phyloP scores from a whole-genome alignment of 1,284 basidiomycete genomes.

The Prillingera fragicola region DNA sequence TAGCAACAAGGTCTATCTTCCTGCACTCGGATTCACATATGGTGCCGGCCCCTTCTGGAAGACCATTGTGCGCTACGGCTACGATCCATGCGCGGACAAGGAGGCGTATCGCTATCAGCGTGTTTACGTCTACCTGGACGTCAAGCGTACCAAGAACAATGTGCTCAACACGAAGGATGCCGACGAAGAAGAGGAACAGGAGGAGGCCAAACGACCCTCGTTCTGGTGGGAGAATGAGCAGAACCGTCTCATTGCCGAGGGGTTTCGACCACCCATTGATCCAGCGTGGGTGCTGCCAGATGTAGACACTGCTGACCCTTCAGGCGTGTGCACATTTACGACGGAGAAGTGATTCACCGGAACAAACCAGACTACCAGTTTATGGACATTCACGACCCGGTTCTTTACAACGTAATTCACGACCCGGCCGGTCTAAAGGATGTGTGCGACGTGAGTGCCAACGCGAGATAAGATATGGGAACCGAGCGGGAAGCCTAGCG shows the following conservation, averaged over 20 bases:
- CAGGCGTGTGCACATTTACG: slow-evolving; percentile 73
- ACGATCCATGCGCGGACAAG: slow-evolving; percentile 74
- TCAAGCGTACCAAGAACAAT: slow-evolving; percentile 20
- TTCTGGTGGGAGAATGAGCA: slow-evolving; percentile 39
- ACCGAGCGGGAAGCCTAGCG: no score
- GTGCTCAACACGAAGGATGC: slow-evolving; percentile 20
- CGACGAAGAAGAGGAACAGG: slow-evolving; percentile 26
- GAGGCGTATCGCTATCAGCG: slow-evolving; percentile 75
- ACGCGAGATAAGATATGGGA: no score
- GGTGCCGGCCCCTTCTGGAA: slow-evolving; percentile 92
- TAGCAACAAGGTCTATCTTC: slow-evolving; percentile 51
- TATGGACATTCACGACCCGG: slow-evolving; percentile 80
- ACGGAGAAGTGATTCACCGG: slow-evolving; percentile 70
- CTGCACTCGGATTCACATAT: slow-evolving; percentile 67
- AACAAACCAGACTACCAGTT: slow-evolving; percentile 88
- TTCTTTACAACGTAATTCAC: slow-evolving; percentile 72
- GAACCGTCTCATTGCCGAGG: slow-evolving; percentile 22
- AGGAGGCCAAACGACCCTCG: slow-evolving; percentile 18
- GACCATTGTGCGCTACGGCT: slow-evolving; percentile 76
- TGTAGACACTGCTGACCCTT: slow-evolving; percentile 2
- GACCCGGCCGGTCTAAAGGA: slow-evolving; percentile 60
- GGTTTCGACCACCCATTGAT: slow-evolving; percentile 33
- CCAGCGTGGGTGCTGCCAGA: slow-evolving; percentile 21
- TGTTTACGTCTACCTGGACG: slow-evolving; percentile 58
- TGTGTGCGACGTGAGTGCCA: slow-evolving; percentile 59